Percentiles rank a stretch among this genome's conserved stretches.
Evolutionary conservation across 805 yeast species (phyloP).

Genomic region (Cephaloascus albidus): DNA sequence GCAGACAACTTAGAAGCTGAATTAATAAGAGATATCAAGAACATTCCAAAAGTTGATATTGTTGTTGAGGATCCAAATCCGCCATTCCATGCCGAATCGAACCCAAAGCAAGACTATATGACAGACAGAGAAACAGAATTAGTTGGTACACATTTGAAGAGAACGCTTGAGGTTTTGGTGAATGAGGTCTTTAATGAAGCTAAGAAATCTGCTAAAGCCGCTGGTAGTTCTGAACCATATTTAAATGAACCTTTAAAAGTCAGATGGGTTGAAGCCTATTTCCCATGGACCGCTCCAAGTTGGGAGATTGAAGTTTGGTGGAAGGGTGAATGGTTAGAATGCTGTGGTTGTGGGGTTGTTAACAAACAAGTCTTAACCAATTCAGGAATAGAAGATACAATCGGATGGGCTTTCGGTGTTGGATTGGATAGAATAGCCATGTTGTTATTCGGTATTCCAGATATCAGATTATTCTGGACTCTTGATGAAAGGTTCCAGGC

Average conservation of each 20-base stretch:
- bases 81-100: conserved; percentile 38
- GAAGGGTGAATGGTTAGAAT: conserved; percentile 97
- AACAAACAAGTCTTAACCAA: conserved; percentile 66
- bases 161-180: conserved; percentile 77
- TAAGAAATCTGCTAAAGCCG: conserved; percentile 45
- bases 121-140: conserved; percentile 57
- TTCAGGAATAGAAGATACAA: conserved; percentile 56
- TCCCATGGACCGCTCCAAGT: conserved; percentile 98
- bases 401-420: conserved; percentile 98
- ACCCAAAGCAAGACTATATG: conserved; percentile 81
- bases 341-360: conserved; percentile 93
- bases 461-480: conserved; percentile 90
- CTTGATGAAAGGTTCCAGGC: conserved; percentile 61
- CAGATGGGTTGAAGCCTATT: conserved; percentile 91
- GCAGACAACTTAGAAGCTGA: conserved; percentile 10
- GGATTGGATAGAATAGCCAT: conserved; percentile 94
- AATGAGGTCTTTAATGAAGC: conserved; percentile 75
- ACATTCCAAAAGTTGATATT: conserved; percentile 59
- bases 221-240: conserved; percentile 51
- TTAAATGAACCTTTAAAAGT: conserved; percentile 70
- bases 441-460: conserved; percentile 92
- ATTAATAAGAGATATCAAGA: conserved; percentile 47
- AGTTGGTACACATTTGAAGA: conserved; percentile 69
- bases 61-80: conserved; percentile 70
- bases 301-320: conserved; percentile 99